These are phyloP conservation scores for Serendipita vermifera DNA, from an alignment of 768 basidiomycete species.

Conservation along the genomic window DNA sequence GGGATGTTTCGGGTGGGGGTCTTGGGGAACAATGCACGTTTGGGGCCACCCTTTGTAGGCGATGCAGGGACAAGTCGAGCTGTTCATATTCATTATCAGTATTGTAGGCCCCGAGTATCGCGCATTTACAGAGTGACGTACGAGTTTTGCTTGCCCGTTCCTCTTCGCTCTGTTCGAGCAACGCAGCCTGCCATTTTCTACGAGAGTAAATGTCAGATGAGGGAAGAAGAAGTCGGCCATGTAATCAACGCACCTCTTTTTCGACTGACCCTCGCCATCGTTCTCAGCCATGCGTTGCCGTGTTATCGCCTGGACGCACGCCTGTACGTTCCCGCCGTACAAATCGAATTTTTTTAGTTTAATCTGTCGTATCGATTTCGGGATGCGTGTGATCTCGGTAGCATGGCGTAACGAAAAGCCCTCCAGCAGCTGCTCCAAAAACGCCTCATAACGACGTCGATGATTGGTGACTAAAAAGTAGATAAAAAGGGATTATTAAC, in stretches of 20 bases:
- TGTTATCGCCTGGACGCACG: background rate
- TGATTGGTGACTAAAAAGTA: background rate
- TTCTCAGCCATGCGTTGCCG: background rate
- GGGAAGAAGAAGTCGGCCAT: too few relatives aligned
- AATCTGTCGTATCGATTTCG: background rate
- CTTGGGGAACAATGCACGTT: too few relatives aligned
- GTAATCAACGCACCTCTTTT: background rate
- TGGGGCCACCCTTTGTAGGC: background rate
- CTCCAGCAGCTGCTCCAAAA: conserved; percentile 6
- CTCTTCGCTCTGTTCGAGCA: background rate
- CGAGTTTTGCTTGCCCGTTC: background rate
- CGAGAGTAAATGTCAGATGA: too few relatives aligned
- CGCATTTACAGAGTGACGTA: background rate
- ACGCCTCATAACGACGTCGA: background rate
- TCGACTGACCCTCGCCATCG: background rate
- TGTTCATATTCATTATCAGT: background rate
- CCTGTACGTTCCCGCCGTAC: background rate
- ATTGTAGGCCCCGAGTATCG: background rate
- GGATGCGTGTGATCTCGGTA: background rate
- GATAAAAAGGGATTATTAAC: too few relatives aligned
- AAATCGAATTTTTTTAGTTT: background rate
- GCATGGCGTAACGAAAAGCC: background rate
- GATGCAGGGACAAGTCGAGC: background rate
- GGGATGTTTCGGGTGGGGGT: too few relatives aligned
- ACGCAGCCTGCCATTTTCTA: background rate